Evolutionary conservation across 2,329 filamentous ascomycete species (phyloP).

Genomic region (Dactylonectria macrodidyma): DNA sequence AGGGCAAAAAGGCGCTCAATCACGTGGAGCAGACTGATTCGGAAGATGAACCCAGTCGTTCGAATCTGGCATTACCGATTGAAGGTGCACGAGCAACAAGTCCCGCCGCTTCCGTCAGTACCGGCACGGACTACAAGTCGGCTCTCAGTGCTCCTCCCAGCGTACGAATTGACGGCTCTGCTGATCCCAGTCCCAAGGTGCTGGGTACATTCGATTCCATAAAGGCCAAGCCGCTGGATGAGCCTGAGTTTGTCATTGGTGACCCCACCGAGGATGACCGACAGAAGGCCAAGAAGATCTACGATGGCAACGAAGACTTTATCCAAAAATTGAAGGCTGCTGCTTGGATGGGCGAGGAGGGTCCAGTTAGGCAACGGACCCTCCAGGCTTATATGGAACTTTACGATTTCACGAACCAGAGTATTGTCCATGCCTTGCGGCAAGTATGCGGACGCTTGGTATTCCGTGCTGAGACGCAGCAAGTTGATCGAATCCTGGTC

Average conservation of each 20-base stretch:
- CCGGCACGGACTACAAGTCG: constrained; percentile 58
- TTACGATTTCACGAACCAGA: constrained; percentile 87
- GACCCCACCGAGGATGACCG: constrained; percentile 78
- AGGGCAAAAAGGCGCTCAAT: constrained; percentile 45
- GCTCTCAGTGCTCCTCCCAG: constrained; percentile 61
- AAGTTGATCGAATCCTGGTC: constrained; percentile 94
- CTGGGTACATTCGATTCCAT: constrained; percentile 51
- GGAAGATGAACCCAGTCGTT: constrained; percentile 51
- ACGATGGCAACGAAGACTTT: constrained; percentile 86
- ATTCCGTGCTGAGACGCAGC: constrained; percentile 93
- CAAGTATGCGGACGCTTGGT: constrained; percentile 86
- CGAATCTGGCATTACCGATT: constrained; percentile 60
- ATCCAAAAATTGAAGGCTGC: constrained; percentile 85
- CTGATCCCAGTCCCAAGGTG: constrained; percentile 56
- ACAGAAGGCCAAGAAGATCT: constrained; percentile 86
- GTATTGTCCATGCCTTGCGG: constrained; percentile 84
- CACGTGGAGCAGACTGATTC: constrained; percentile 48
- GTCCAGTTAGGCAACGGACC: constrained; percentile 70
- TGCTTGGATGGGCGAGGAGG: constrained; percentile 88
- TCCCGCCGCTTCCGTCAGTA: constrained; percentile 53
- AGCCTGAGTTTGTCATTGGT: constrained; percentile 71
- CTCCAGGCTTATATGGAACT: constrained; percentile 89
- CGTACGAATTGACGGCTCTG: constrained; percentile 60
- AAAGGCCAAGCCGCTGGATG: constrained; percentile 65
- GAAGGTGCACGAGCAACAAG: constrained; percentile 56